A percentile compares a stretch with the other conserved stretches of the same genome.
phyloP scores from a whole-genome alignment of 1,284 basidiomycete species.

The Irpex rosettiformis region DNA sequence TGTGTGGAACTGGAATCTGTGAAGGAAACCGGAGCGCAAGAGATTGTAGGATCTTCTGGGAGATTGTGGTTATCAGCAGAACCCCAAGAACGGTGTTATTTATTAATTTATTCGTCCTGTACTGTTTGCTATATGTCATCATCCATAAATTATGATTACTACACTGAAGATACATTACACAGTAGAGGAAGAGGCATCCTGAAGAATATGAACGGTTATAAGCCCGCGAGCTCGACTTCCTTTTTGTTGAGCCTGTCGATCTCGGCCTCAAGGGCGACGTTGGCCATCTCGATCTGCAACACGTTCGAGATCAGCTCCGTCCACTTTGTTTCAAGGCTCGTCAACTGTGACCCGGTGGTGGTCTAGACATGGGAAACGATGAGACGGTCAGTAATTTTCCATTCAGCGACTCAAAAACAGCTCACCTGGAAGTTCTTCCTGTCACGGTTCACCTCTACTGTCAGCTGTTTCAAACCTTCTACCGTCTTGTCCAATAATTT shows the following conservation, averaged over 20 bases:
- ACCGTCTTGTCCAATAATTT: conserved; percentile 72
- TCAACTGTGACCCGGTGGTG: conserved; percentile 72
- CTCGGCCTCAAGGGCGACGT: conserved; percentile 77
- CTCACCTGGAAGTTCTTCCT: conserved; percentile 82
- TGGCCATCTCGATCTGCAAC: conserved; percentile 91
- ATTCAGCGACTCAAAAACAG: background rate
- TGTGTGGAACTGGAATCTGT: no score
- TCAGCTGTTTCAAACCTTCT: conserved; percentile 70
- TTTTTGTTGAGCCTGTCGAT: conserved; percentile 52
- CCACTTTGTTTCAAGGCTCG: conserved; percentile 82
- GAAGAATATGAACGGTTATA: conserved; percentile 23
- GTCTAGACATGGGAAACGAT: conserved; percentile 41
- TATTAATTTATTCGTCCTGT: background rate
- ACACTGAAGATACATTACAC: conserved; percentile 3
- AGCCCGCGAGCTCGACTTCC: conserved; percentile 54
- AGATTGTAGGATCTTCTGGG: background rate
- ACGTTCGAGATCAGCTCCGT: conserved; percentile 85
- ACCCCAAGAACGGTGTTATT: background rate
- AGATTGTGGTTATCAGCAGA: background rate
- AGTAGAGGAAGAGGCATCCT: background rate
- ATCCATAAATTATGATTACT: conserved; percentile 5
- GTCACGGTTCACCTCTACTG: conserved; percentile 81
- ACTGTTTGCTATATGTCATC: background rate
- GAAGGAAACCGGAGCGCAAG: background rate
- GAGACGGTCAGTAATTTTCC: background rate